Percentiles rank a stretch among this genome's conserved stretches.
Evolutionary conservation across 495 filamentous ascomycete species (phyloP).

Genomic region (Tuber microsphaerosporum): DNA sequence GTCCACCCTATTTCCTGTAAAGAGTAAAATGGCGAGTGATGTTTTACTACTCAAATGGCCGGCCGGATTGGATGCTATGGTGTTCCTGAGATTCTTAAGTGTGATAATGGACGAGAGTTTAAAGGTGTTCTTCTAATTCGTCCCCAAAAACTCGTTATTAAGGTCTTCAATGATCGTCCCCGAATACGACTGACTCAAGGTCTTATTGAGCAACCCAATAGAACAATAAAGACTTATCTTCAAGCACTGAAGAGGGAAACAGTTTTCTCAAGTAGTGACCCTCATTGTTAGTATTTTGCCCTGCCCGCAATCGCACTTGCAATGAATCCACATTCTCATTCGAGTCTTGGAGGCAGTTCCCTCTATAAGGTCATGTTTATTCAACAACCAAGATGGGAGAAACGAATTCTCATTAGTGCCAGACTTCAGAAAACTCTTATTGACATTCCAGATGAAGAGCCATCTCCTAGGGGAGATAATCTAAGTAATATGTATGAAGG

Average conservation of each 20-base stretch:
- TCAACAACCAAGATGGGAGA: no score
- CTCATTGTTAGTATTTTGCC: neutral
- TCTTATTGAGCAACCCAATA: slow-evolving; percentile 18
- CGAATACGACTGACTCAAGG: slow-evolving; percentile 13
- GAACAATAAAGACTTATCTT: slow-evolving; percentile 11
- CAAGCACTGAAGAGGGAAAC: slow-evolving; percentile 34
- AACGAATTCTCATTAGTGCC: no score
- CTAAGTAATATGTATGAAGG: no score
- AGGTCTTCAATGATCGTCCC: slow-evolving; percentile 16
- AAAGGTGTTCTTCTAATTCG: slow-evolving; percentile 20
- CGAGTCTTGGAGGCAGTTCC: neutral
- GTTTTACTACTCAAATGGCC: neutral
- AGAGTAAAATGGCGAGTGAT: neutral
- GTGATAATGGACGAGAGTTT: slow-evolving; percentile 24
- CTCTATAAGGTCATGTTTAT: slow-evolving; percentile 8
- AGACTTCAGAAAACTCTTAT: no score
- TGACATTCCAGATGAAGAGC: no score
- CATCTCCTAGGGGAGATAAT: no score
- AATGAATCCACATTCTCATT: neutral
- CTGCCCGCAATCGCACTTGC: slow-evolving; percentile 1
- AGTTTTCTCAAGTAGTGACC: slow-evolving; percentile 18
- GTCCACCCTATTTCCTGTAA: neutral
- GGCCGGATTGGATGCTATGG: slow-evolving; percentile 9
- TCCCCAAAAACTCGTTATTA: slow-evolving; percentile 8
- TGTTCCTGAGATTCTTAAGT: slow-evolving; percentile 14